These are phyloP conservation scores for Parathielavia hyrcaniae DNA, from an alignment of 495 filamentous ascomycete species.

Conservation along the genomic window DNA sequence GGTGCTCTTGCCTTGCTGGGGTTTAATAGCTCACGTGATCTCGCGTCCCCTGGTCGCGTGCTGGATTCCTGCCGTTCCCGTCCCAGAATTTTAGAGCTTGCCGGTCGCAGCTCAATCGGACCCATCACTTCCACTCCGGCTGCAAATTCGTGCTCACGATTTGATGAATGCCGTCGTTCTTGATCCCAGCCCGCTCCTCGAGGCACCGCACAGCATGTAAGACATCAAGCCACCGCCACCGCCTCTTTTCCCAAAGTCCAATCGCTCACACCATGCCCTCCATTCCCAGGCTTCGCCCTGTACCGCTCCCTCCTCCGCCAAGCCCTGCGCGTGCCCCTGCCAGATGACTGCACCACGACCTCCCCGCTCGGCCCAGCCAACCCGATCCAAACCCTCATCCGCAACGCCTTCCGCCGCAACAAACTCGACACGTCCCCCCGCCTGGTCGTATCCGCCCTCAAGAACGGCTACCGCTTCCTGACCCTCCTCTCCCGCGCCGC, in stretches of 20 bases:
- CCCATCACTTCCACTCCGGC: not conserved
- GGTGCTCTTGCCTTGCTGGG: not conserved
- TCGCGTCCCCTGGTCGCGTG: conserved; percentile 10
- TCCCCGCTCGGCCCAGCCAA: conserved; percentile 39
- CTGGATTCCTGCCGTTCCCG: not conserved
- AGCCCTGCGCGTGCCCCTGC: conserved; percentile 46
- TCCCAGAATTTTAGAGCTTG: conserved; percentile 7
- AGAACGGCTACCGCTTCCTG: conserved; percentile 55
- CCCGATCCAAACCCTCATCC: conserved; percentile 40
- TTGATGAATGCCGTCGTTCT: conserved; percentile 40
- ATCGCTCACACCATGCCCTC: not conserved
- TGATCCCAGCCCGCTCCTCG: conserved; percentile 43
- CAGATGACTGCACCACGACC: conserved; percentile 34
- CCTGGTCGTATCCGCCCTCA: conserved; percentile 49
- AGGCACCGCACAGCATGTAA: conserved; percentile 62
- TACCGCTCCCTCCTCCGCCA: conserved; percentile 65
- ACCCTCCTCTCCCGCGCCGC: conserved; percentile 21
- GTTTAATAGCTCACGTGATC: conserved; percentile 25
- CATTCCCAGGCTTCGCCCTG: conserved; percentile 57
- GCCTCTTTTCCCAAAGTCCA: not conserved
- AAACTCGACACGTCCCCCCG: conserved; percentile 48
- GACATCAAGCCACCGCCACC: conserved; percentile 14
- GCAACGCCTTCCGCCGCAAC: conserved; percentile 55
- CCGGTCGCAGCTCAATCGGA: not conserved
- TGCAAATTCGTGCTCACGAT: not conserved